phyloP scores from a whole-genome alignment of 768 basidiomycete genomes.

The Xerocomellus chrysenteron region DNA sequence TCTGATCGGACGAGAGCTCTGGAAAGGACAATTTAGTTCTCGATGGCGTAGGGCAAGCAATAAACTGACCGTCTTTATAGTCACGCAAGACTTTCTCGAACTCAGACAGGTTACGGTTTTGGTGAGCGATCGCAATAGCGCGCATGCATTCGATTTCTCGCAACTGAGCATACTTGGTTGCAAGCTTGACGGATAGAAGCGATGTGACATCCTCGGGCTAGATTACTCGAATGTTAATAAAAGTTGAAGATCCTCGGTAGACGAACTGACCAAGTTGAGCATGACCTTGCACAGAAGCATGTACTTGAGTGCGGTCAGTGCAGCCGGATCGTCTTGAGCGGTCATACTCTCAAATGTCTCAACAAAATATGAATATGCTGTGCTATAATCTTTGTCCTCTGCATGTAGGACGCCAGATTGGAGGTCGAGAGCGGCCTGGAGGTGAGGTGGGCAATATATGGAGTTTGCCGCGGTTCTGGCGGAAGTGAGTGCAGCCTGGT shows the following conservation, averaged over 20 bases:
- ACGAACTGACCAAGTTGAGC: slow-evolving; percentile 77
- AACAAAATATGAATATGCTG: slow-evolving; percentile 96
- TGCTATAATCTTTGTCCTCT: slow-evolving; percentile 97
- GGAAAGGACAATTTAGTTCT: neutral
- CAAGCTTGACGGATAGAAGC: slow-evolving; percentile 83
- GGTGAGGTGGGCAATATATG: slow-evolving; percentile 84
- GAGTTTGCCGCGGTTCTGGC: slow-evolving; percentile 92
- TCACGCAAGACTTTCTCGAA: slow-evolving; percentile 88
- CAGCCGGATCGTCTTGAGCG: slow-evolving; percentile 69
- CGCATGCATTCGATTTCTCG: slow-evolving; percentile 96
- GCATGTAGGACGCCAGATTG: slow-evolving; percentile 86
- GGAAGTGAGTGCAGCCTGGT: slow-evolving; percentile 81
- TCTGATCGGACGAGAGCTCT: slow-evolving; percentile 95
- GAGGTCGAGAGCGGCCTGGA: slow-evolving; percentile 61
- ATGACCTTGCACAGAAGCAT: slow-evolving; percentile 99
- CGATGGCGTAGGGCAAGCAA: neutral
- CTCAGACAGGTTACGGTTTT: slow-evolving; percentile 83
- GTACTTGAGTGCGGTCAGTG: slow-evolving; percentile 89
- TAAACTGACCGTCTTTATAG: slow-evolving; percentile 68
- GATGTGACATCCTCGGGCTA: slow-evolving; percentile 94
- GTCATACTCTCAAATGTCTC: slow-evolving; percentile 93
- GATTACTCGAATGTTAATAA: neutral
- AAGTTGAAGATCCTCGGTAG: neutral
- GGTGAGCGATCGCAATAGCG: slow-evolving; percentile 90
- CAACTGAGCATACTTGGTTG: slow-evolving; percentile 81